Conservation (phyloP, 1,139 yeast species). For the Candida smagusa region DNA sequence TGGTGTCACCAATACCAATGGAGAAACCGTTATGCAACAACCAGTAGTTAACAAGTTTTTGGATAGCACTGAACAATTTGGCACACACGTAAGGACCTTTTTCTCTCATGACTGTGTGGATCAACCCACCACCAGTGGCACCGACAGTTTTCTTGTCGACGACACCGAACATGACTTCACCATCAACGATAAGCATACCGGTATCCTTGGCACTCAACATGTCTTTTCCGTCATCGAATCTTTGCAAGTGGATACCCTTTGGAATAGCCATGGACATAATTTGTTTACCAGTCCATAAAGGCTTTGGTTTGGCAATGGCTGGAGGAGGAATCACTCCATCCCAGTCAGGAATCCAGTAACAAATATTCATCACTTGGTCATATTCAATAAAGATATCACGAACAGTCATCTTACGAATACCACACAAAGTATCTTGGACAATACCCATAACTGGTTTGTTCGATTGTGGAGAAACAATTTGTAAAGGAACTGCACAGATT, state of each 20-base stretch:
- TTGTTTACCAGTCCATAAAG: constrained; percentile 97
- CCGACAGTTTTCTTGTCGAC: constrained; percentile 98
- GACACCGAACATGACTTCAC: constrained; percentile 94
- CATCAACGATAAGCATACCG: constrained; percentile 90
- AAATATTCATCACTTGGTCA: constrained; percentile 93
- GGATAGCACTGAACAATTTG: constrained; percentile 85
- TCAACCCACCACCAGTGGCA: constrained; percentile 96
- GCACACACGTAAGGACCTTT: constrained; percentile 93
- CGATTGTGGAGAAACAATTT: constrained; percentile 96
- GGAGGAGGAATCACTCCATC: constrained; percentile 99
- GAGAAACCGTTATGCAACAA: constrained; percentile 94
- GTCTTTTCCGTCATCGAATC: constrained; percentile 90
- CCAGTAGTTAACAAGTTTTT: constrained; percentile 96
- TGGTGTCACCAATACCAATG: constrained; percentile 99
- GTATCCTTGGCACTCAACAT: constrained; percentile 79
- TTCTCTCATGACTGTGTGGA: constrained; percentile 96
- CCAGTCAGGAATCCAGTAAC: constrained; percentile 98
- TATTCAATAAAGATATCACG: constrained; percentile 86
- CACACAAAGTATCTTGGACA: constrained; percentile 97
- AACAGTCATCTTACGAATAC: constrained; percentile 91
- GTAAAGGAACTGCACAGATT: constrained; percentile 94
- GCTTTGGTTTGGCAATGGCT: constrained; percentile 90
- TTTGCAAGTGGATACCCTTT: constrained; percentile 88
- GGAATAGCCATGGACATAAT: constrained; percentile 91
- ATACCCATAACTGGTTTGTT: constrained; percentile 99